These are phyloP conservation scores for Lyophyllum semitale DNA, from an alignment of 768 basidiomycete species.

Conservation along the genomic window DNA sequence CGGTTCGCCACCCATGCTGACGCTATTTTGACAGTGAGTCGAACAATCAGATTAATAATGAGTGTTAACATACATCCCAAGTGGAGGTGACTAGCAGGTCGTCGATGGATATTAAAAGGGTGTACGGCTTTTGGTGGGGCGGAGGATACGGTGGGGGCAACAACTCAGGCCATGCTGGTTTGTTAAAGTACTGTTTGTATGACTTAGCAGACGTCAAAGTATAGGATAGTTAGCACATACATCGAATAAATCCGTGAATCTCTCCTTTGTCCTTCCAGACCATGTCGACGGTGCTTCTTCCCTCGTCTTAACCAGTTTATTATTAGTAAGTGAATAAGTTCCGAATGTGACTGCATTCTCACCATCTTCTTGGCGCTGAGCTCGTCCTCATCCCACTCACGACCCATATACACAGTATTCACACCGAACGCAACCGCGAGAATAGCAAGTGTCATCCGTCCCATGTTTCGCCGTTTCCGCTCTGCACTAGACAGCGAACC, in stretches of 20 bases:
- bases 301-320: constrained; percentile 41
- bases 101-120: constrained; percentile 87
- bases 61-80: constrained; percentile 81
- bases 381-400: constrained; percentile 79
- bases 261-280: constrained; percentile 63
- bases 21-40: constrained; percentile 48
- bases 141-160: constrained; percentile 84
- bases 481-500: constrained; percentile 81
- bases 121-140: constrained; percentile 88
- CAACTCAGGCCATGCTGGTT: constrained; percentile 91
- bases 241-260: constrained; percentile 68
- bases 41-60: neutral
- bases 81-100: constrained; percentile 89
- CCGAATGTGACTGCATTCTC: constrained; percentile 24
- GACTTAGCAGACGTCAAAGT: neutral
- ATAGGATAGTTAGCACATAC: constrained; percentile 41
- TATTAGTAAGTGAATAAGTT: neutral
- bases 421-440: constrained; percentile 58
- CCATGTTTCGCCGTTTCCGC: constrained; percentile 58
- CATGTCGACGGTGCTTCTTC: constrained; percentile 63
- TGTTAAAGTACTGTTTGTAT: constrained; percentile 57
- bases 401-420: constrained; percentile 67
- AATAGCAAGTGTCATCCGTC: constrained; percentile 54
- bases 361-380: constrained; percentile 66
- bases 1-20: constrained; percentile 94